phyloP scores from a whole-genome alignment of 2,329 filamentous ascomycete genomes.

The Fusarium chuoi region DNA sequence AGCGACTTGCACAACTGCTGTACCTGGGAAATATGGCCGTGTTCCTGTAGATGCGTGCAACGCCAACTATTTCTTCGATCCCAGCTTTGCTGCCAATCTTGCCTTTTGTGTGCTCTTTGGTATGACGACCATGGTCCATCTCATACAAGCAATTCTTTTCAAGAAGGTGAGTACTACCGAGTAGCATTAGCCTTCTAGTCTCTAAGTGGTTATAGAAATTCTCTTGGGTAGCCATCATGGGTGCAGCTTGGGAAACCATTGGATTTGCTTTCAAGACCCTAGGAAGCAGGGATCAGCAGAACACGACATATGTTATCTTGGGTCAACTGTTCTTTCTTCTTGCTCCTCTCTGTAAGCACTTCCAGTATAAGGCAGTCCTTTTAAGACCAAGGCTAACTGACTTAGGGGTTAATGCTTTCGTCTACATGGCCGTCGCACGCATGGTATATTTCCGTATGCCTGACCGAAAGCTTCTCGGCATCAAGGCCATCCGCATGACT shows the following conservation, averaged over 20 bases:
- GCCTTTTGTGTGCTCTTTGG: constrained; percentile 49
- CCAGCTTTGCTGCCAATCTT: constrained; percentile 48
- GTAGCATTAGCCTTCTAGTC: accelerated
- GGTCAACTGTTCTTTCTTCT: constrained; percentile 54
- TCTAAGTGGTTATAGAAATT: constrained; percentile 39
- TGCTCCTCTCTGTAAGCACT: constrained; percentile 52
- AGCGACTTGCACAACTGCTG: constrained; percentile 49
- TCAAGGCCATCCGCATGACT: constrained; percentile 52
- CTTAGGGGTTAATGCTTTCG: constrained; percentile 56
- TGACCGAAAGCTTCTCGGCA: constrained; percentile 49
- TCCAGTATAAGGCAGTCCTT: background rate
- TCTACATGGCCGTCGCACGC: constrained; percentile 57
- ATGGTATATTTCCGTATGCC: constrained; percentile 53
- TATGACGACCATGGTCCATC: constrained; percentile 41
- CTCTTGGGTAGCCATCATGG: constrained; percentile 55
- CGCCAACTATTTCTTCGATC: constrained; percentile 47
- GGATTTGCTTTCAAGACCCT: constrained; percentile 52
- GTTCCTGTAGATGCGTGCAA: constrained; percentile 49
- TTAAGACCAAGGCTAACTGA: background rate
- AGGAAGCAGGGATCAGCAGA: constrained; percentile 53
- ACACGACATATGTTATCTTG: constrained; percentile 44
- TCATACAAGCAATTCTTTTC: constrained; percentile 45
- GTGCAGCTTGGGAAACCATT: constrained; percentile 51
- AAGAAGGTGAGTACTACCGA: constrained; percentile 43
- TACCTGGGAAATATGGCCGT: constrained; percentile 47